Base-by-base conservation (phyloP, 257 asterid species). In the Fraxinus anomala region DNA sequence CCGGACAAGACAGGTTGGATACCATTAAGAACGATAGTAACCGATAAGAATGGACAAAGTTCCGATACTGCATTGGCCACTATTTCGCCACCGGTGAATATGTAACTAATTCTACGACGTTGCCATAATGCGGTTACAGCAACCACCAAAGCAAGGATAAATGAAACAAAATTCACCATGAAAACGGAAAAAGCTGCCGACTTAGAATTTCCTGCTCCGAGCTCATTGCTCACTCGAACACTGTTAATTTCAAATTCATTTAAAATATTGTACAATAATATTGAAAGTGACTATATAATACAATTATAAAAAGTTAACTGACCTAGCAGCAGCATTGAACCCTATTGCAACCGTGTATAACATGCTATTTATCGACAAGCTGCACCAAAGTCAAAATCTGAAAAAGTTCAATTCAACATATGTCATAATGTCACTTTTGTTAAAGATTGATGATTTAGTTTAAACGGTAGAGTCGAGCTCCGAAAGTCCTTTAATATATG, bases 241-340 rank as follows among this genome's bases (percentile, higher is more conserved):
- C 93, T 89, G 8, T 17, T 10, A 40, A 10, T 40, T 40, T 40
- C 3, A 9, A 9, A 39, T 39, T 39, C 44, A 7, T 39, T 40
- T 9, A 40, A 40, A 40, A 40, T 9, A 40, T 8, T 8, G 11
- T 9, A 8, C 14, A 40, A 1, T 10, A 10, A 40, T 10, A 40
- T 40, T 40, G 47, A 40, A 40, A 40, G 14, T 40, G 47, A 10
- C 13, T 40, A 1, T 0, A 40, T 11, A 1, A 40, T 40, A 40
- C 3, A 40, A 40, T 10, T 40, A 40, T 40, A 2, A 40, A 11
- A 40, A 40, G 0, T 40, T 40, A 49, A 77, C 63, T 16, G 7
- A 85, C 93, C 91, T 89, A 5, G 88, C 91, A 31, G 93, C 93
- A 4, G 93, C 91, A 81, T 89, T 87, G 79, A 89, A 89, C 71